Conservation (phyloP, 371 early-diverging fungal species). For the Saksenaea oblongispora region DNA sequence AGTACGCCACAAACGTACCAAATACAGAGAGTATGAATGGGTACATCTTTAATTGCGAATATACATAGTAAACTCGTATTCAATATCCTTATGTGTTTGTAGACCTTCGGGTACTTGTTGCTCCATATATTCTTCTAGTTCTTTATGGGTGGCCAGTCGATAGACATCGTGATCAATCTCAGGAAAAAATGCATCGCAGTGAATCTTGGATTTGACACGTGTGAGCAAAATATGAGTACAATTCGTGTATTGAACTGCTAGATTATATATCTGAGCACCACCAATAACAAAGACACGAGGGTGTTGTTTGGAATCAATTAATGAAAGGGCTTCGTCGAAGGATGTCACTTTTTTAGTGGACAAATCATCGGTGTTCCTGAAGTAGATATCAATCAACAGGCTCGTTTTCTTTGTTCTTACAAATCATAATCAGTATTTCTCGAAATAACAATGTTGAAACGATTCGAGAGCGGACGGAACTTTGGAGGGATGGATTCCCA, state of each 20-base stretch:
- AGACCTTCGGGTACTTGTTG: conserved; percentile 48
- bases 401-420: conserved; percentile 29
- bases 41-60: conserved; percentile 11
- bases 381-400: background rate
- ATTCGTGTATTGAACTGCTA: conserved; percentile 50
- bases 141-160: conserved; percentile 32
- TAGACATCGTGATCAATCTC: conserved; percentile 38
- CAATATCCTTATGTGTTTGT: conserved; percentile 42
- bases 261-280: conserved; percentile 62
- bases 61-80: conserved; percentile 50
- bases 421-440: conserved; percentile 52
- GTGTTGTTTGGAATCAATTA: conserved; percentile 12
- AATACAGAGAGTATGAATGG: background rate
- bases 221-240: conserved; percentile 68
- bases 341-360: conserved; percentile 29
- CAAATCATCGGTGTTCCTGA: conserved; percentile 4
- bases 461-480: conserved; percentile 69
- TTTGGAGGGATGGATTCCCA: conserved; percentile 86
- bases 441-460: conserved; percentile 87
- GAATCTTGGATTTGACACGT: conserved; percentile 42
- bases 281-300: conserved; percentile 63
- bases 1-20: background rate
- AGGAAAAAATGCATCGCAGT: conserved; percentile 76
- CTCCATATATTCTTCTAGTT: conserved; percentile 44
- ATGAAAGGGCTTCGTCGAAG: conserved; percentile 32